Evolutionary conservation across 106 monocot species (phyloP).

Genomic region (Acorus gramineus): DNA sequence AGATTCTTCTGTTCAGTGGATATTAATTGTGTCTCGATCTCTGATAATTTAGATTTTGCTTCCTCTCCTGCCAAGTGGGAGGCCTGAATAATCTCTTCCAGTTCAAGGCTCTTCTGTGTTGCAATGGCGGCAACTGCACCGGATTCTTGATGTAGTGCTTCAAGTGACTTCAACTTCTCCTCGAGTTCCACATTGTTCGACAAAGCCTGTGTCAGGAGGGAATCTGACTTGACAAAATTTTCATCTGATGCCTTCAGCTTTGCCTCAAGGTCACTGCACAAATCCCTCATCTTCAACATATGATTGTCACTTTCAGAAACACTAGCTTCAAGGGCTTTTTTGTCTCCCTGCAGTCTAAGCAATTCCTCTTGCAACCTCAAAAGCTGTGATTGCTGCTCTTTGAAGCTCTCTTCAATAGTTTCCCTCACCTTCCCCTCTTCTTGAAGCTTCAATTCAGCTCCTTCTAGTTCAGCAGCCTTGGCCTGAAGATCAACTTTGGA

Average conservation of each 20-base stretch:
- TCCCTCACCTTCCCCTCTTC: constrained; percentile 39
- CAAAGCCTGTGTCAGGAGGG: constrained; percentile 37
- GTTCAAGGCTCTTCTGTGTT: constrained; percentile 43
- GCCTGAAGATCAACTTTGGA: constrained; percentile 40
- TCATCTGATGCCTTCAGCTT: constrained; percentile 37
- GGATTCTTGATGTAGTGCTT: constrained; percentile 39
- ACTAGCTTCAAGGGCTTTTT: constrained; percentile 29
- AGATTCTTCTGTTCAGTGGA: constrained; percentile 41
- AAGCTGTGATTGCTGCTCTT: constrained; percentile 27
- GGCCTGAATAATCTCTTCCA: constrained; percentile 38
- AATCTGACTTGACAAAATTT: constrained; percentile 31
- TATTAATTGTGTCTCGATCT: constrained; percentile 40
- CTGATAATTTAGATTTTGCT: constrained; percentile 33
- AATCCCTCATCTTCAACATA: constrained; percentile 21
- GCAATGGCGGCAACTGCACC: constrained; percentile 15
- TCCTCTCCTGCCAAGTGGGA: constrained; percentile 31
- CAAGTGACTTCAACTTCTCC: constrained; percentile 41
- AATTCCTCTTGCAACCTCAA: constrained; percentile 47
- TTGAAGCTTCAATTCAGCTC: constrained; percentile 30
- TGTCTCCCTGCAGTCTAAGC: constrained; percentile 42
- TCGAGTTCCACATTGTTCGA: constrained; percentile 53
- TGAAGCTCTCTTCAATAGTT: constrained; percentile 27
- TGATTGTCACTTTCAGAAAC: constrained; percentile 34
- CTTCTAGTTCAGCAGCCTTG: constrained; percentile 29
- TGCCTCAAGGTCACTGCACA: constrained; percentile 29